Evolutionary conservation across 345 rosid species (phyloP), one percentile per base, ranked within the genome.

Genomic region (Pelargonium nanum): DNA sequence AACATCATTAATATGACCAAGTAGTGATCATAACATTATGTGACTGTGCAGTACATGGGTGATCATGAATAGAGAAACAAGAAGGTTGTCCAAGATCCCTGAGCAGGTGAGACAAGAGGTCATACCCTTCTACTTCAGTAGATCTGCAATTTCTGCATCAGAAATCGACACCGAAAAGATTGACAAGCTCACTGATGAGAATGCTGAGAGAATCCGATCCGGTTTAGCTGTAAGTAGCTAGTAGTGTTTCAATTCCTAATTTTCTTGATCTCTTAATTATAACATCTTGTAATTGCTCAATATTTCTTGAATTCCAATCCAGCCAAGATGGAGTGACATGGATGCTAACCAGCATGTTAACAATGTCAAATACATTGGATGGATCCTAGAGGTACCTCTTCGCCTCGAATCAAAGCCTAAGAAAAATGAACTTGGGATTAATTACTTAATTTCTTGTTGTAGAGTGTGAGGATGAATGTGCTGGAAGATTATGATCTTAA

Each of bases 311-410:
- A 3, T 20, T 48, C 22, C 26, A 22, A 19, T 54, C 2, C 85
- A 85, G 91, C 86, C 91, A 23, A 74, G 83, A 64, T 79, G 91
- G 91, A 85, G 68, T 59, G 91, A 85, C 64, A 66, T 85, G 74
- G 91, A 85, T 72, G 78, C 78, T 56, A 85, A 85, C 65, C 91
- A 83, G 65, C 91, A 85, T 26, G 91, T 85, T 25, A 85, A 83
- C 73, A 85, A 85, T 68, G 88, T 83, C 28, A 85, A 85, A 63
- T 85, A 85, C 76, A 74, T 85, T 22, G 83, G 84, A 28, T 85
- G 91, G 91, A 79, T 83, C 58, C 74, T 85, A 23, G 92, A 85
- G 85, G 88, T 83, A 69, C 25, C 20, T 50, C 21, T 12, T 8
- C 3, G 13, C 6, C 24, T 30, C 48, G 19, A 16, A 8, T 23